Base-by-base conservation (phyloP, 495 filamentous ascomycete species). In the Jackrogersella multiformis region DNA sequence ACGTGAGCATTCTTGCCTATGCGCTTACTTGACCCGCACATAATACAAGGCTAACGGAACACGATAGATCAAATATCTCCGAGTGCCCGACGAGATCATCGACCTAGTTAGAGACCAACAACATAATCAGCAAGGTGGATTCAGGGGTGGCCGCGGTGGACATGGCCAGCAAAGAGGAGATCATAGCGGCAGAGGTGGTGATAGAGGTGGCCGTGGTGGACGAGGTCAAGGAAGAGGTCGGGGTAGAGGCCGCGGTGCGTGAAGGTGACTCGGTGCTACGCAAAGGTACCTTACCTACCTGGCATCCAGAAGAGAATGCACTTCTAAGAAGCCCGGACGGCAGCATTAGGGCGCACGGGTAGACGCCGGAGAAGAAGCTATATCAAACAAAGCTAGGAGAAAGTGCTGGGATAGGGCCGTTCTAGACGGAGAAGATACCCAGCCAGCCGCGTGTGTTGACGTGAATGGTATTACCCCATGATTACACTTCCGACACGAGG, bases 1-100 rank as follows among this genome's bases (percentile, higher is more conserved):
- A 97, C 76, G 95, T 98, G 81, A 52, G 87, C 35, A 18, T 20
- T 20, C 32, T 20, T 5, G 0, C 4, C 18, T 23, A 51, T n/a
- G 45, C 5, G 18, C 9, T 20, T 5, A 38, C 18, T 0, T 35
- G 20, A 24, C 1, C 8, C 13, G 0, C 21, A 30, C n/a, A 36
- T 42, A 24, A 10, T 4, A 18, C 23, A 24, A 59, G 20, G 46
- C 60, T 26, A 46, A 64, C 38, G 8, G 6, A 12, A 16, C 12
- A 24, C 18, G 30, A 51, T 70, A 99, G 95, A 99, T 99, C 82
- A 99, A 99, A 85, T 99, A 97, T 79, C 87, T 99, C 34, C 90
- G 93, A 52, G 92, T 99, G 2, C 92, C 93, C 45, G 94, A 98
- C 76, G 93, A 97, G 74, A 95, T 98, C 61, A 88, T 98, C 76